These are phyloP conservation scores for Fusarium penzigii DNA, from an alignment of 2,329 filamentous ascomycete species.

Conservation along the genomic window DNA sequence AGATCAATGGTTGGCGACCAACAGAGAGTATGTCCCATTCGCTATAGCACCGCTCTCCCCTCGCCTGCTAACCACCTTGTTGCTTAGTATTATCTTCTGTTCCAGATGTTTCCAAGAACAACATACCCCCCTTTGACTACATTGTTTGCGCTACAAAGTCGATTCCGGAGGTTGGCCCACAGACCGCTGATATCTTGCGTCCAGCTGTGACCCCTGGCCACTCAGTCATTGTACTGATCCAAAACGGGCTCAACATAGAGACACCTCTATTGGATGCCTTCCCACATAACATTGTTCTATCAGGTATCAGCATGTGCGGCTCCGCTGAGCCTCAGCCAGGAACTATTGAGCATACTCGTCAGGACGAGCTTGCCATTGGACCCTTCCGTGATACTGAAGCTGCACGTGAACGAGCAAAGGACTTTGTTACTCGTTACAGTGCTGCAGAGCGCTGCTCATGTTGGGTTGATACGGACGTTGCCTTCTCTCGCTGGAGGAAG, in stretches of 20 bases:
- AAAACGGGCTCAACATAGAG: conserved; percentile 30
- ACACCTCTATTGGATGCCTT: conserved; percentile 19
- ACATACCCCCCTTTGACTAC: conserved; percentile 24
- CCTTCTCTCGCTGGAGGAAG: conserved; percentile 26
- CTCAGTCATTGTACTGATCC: conserved; percentile 24
- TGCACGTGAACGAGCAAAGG: conserved; percentile 19
- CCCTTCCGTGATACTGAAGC: conserved; percentile 19
- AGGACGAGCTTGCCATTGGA: conserved; percentile 23
- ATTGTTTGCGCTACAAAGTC: conserved; percentile 28
- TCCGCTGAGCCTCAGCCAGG: conserved; percentile 24
- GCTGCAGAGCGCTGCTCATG: conserved; percentile 20
- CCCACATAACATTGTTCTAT: conserved; percentile 22
- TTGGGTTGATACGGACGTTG: conserved; percentile 22
- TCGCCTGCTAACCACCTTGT: conserved; percentile 1
- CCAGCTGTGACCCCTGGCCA: conserved; percentile 21
- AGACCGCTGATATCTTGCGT: conserved; percentile 21
- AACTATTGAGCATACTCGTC: conserved; percentile 22
- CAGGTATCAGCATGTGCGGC: conserved; percentile 28
- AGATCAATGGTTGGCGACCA: conserved; percentile 20
- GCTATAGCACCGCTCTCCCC: not conserved
- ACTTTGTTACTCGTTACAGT: conserved; percentile 23
- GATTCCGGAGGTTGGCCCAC: conserved; percentile 19
- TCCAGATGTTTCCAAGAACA: conserved; percentile 18
- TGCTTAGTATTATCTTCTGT: conserved; percentile 19
- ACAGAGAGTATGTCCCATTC: conserved; percentile 16